Base-by-base conservation (phyloP, 139 green algal species). In the Diplosphaera chodatii region DNA sequence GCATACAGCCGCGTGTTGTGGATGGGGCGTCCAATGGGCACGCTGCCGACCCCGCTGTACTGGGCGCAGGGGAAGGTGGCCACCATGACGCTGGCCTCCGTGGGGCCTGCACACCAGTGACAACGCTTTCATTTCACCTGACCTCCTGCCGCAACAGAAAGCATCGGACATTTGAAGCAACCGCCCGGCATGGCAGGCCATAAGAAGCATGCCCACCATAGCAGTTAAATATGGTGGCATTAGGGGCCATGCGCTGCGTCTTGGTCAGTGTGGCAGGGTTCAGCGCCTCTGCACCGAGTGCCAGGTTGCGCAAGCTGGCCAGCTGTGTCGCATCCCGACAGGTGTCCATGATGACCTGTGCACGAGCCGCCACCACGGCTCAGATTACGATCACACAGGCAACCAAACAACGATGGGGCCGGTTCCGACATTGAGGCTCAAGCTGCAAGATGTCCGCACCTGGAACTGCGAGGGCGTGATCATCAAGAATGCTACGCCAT, bases 11-110 rank as follows among this genome's bases (percentile, higher is more conserved):
- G 48, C 48, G 16, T 25, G 16, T 59, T 59, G 48, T n/a, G 13
- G 16, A 59, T 59, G 48, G 48, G 48, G 16, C 48, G 18, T 37
- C 82, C 82, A 15, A 87, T 76, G 27, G 68, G 64, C 34, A 77
- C 56, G 55, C 68, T 77, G 48, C 37, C 48, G 23, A 40, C 28
- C 27, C 67, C 65, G 32, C 37, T 73, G 63, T 68, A 64, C 40
- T 34, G 29, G 32, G 40, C 40, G 64, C 16, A 32, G 63, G n/a
- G 25, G 23, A 73, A 64, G 34, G 34, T 71, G 27, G 66, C 64
- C 28, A 71, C 37, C 13, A 63, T 25, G 21, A 78, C 41, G 15
- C 40, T 74, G 21, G 73, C 25, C 48, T 74, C 66, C 18, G 66
- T 74, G 5, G 73, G 66, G 31, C 73, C 66, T 32, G 48, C 8